Evolutionary conservation across 1,284 basidiomycete genomes (phyloP), one percentile per base, ranked within the genome.

Genomic region (Ceratobasidium sp.): DNA sequence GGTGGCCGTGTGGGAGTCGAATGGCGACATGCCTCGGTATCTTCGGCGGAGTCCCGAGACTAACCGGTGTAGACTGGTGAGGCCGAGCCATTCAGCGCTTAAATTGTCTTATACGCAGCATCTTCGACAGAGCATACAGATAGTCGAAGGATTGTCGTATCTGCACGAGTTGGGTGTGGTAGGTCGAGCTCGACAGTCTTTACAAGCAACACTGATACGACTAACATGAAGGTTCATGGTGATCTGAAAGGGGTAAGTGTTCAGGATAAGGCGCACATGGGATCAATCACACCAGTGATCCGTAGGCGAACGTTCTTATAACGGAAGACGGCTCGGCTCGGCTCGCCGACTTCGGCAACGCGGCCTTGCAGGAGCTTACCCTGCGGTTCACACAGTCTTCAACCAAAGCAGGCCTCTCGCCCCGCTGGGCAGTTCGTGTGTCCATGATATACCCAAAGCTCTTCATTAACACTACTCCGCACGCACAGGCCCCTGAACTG

Each of bases 231-330:
- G 70, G 44, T 73, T 48, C 70, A 73, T 50, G 70, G 70, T n/a
- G 70, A 73, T 26, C 26, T 73, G 5, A 73, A 73, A 46, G 70
- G 20, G 2, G 70, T 73, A 38, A 20, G 70, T 62, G 3, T 38
- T 33, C 4, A 33, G 20, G 3, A 2, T 2, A 2, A 4, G 6
- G 44, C 10, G n/a, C 2, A 40, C 6, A 5, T 28, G 10, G 9
- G 13, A 44, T 13, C 1, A 12, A 2, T 66, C 4, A 33, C 33
- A 33, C 4, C 12, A 50, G 9, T 28, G 6, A 15, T 3, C 1
- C 4, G 17, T 48, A 66, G 64, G 9, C 23, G 4, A 66, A 66
- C 44, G 64, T 66, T 5, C 20, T 66, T 1, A 15, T 66, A 10
- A 28, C 64, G 10, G n/a, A 23, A 20, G 28, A 50, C 6, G 64